Evolutionary conservation across 768 basidiomycete species (phyloP).

Genomic region (Suillus plorans): DNA sequence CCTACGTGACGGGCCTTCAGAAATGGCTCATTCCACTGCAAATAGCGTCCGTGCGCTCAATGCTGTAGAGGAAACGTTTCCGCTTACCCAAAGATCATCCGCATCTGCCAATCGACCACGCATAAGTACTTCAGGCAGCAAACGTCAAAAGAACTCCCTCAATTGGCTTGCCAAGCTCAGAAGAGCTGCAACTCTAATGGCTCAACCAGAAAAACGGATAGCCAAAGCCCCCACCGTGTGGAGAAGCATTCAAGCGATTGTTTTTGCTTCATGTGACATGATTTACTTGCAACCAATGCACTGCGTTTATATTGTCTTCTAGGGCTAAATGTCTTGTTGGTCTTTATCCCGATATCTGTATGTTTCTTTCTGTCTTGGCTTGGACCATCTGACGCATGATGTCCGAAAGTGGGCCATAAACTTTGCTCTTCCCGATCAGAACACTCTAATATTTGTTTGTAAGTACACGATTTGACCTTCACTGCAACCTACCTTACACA

Average conservation of each 20-base stretch:
- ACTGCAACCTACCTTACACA: neutral
- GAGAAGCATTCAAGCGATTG: constrained; percentile 51
- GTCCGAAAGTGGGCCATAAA: constrained; percentile 65
- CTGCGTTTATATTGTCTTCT: constrained; percentile 8
- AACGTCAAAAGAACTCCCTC: neutral
- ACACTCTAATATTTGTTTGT: constrained; percentile 80
- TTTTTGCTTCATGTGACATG: constrained; percentile 53
- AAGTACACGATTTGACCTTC: constrained; percentile 22
- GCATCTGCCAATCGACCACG: neutral
- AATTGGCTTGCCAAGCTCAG: constrained; percentile 5
- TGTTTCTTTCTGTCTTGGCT: constrained; percentile 21
- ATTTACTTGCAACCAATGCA: constrained; percentile 12
- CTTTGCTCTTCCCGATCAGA: constrained; percentile 48
- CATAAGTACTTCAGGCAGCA: neutral
- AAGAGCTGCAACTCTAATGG: constrained; percentile 30
- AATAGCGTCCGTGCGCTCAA: neutral
- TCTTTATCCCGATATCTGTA: constrained; percentile 72
- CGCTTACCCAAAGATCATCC: neutral
- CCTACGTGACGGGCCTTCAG: neutral
- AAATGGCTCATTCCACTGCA: neutral
- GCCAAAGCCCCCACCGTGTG: constrained; percentile 45
- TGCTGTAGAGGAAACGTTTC: neutral
- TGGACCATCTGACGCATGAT: constrained; percentile 1
- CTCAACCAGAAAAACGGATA: constrained; percentile 33
- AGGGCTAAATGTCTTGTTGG: constrained; percentile 70